Evolutionary conservation across 2,329 filamentous ascomycete species (phyloP).

Genomic region (Camillea tinctor): DNA sequence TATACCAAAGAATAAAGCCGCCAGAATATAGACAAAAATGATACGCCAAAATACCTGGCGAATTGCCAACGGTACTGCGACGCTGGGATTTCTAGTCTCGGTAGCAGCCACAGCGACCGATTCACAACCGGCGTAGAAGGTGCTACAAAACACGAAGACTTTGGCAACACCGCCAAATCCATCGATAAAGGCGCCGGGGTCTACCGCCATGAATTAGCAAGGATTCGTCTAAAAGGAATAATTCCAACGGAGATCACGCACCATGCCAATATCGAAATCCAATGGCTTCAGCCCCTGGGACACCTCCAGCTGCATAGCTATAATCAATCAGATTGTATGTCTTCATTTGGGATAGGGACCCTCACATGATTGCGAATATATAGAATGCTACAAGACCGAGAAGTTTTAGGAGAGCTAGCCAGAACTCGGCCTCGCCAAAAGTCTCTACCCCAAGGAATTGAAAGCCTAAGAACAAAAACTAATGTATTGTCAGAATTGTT

Average conservation of each 20-base stretch:
- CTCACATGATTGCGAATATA: constrained; percentile 66
- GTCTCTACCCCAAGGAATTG: constrained; percentile 71
- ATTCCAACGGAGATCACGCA: neutral
- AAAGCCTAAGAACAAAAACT: constrained; percentile 61
- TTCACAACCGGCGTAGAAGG: constrained; percentile 67
- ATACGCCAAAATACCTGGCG: constrained; percentile 62
- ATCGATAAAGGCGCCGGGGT: constrained; percentile 68
- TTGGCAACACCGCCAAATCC: constrained; percentile 64
- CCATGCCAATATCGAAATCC: constrained; percentile 69
- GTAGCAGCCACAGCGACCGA: constrained; percentile 59
- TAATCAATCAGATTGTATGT: constrained; percentile 7
- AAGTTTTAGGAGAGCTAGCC: constrained; percentile 72
- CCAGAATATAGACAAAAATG: constrained; percentile 65
- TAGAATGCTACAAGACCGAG: constrained; percentile 69
- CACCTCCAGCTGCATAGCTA: constrained; percentile 64
- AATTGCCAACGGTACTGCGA: constrained; percentile 57
- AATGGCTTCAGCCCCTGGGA: constrained; percentile 58
- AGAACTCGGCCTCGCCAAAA: constrained; percentile 79
- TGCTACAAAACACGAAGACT: constrained; percentile 69
- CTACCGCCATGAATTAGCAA: constrained; percentile 9
- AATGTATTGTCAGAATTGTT: constrained; percentile 1
- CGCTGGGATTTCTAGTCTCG: constrained; percentile 57
- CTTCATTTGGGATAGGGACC: neutral
- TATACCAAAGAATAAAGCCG: constrained; percentile 72
- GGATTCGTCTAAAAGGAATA: neutral